Conservation (phyloP, 768 basidiomycete genomes). For the Suillus discolor region DNA sequence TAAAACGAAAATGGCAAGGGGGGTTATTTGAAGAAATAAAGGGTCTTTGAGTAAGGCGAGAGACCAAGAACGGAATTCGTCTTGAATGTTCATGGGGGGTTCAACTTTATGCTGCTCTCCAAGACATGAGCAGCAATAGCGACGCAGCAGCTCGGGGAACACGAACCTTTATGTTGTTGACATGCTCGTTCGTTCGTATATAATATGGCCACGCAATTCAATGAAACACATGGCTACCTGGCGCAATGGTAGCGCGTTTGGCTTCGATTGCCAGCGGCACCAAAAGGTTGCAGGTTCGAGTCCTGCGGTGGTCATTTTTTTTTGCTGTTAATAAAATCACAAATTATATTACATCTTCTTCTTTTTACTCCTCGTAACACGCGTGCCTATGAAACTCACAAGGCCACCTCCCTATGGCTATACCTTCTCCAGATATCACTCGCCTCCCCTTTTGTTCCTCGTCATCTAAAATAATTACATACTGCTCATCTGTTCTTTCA, state of each 20-base stretch:
- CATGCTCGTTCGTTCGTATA: neutral
- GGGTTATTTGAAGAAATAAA: conserved; percentile 57
- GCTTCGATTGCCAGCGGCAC: conserved; percentile 80
- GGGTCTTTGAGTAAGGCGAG: conserved; percentile 40
- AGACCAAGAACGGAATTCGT: conserved; percentile 42
- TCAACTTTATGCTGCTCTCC: conserved; percentile 26
- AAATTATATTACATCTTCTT: conserved; percentile 6
- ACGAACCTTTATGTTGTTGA: conserved; percentile 8
- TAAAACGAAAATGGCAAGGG: conserved; percentile 54
- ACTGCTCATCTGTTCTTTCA: conserved; percentile 56
- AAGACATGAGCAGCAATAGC: conserved; percentile 30
- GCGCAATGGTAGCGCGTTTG: conserved; percentile 97
- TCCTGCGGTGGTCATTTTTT: conserved; percentile 84
- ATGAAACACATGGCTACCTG: conserved; percentile 67
- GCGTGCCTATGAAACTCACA: conserved; percentile 59
- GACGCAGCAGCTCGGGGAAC: conserved; percentile 11
- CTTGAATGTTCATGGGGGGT: conserved; percentile 46
- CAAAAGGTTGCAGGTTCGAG: conserved; percentile 98
- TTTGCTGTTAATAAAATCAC: conserved; percentile 16
- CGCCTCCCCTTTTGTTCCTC: conserved; percentile 37
- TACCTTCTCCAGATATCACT: conserved; percentile 43
- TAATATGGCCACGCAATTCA: neutral
- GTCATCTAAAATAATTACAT: conserved; percentile 45
- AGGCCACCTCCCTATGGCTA: conserved; percentile 59
- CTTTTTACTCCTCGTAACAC: conserved; percentile 11